Conservation (phyloP, 2,329 filamentous ascomycete species). For the Epichloe gansuensis region DNA sequence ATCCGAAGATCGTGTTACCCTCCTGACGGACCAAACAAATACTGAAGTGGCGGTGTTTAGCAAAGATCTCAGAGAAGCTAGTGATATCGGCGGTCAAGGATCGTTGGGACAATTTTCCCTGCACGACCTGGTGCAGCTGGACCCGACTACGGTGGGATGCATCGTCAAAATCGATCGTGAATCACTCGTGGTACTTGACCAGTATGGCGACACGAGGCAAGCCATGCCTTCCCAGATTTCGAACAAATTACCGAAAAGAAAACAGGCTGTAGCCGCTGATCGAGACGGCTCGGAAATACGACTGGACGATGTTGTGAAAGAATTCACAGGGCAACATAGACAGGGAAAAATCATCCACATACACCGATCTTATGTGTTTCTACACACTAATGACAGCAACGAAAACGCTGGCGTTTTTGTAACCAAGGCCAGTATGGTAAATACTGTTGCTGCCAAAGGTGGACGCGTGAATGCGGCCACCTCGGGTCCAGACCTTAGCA, state of each 20-base stretch:
- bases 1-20: slow-evolving; percentile 78
- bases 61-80: slow-evolving; percentile 87
- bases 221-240: slow-evolving; percentile 85
- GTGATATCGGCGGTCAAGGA: slow-evolving; percentile 77
- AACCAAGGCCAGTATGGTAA: slow-evolving; percentile 70
- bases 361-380: slow-evolving; percentile 81
- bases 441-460: slow-evolving; percentile 87
- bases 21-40: slow-evolving; percentile 86
- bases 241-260: slow-evolving; percentile 72
- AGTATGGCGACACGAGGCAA: slow-evolving; percentile 70
- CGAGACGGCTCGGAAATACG: slow-evolving; percentile 88
- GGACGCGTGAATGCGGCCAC: slow-evolving; percentile 53
- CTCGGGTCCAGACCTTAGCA: slow-evolving; percentile 63
- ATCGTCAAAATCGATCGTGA: slow-evolving; percentile 93
- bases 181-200: slow-evolving; percentile 78
- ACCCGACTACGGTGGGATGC: slow-evolving; percentile 82
- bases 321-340: slow-evolving; percentile 72
- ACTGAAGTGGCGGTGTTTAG: slow-evolving; percentile 95
- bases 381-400: slow-evolving; percentile 69
- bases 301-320: slow-evolving; percentile 82
- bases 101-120: slow-evolving; percentile 80
- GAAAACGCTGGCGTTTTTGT: slow-evolving; percentile 90
- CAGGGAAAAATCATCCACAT: slow-evolving; percentile 88
- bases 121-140: slow-evolving; percentile 87
- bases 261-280: slow-evolving; percentile 80